phyloP scores from a whole-genome alignment of 2,329 filamentous ascomycete species.

The Periconia sp. region DNA sequence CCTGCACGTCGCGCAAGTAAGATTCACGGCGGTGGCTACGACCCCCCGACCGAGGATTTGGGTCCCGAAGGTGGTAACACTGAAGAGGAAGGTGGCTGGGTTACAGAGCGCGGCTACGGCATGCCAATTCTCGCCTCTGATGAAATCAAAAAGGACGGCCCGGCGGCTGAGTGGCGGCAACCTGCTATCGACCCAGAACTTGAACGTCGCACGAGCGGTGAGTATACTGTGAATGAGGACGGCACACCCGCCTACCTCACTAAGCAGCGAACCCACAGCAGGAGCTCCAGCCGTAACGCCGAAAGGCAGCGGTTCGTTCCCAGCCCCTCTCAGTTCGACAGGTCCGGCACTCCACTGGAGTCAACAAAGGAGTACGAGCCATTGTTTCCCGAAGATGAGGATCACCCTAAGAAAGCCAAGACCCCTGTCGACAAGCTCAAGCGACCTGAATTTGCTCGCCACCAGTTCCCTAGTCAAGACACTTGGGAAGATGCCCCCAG shows the following conservation, averaged over 20 bases:
- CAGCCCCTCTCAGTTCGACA: conserved; percentile 50
- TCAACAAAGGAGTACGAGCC: conserved; percentile 95
- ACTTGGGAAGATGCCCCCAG: conserved; percentile 96
- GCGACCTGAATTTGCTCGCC: conserved; percentile 51
- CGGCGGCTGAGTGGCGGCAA: conserved; percentile 67
- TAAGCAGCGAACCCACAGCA: conserved; percentile 56
- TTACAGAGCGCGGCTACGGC: conserved; percentile 64
- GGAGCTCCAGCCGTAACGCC: conserved; percentile 54
- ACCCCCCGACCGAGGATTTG: conserved; percentile 55
- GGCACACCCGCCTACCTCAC: conserved; percentile 46
- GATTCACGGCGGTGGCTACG: conserved; percentile 52
- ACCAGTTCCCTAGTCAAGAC: conserved; percentile 89
- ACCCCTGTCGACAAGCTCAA: conserved; percentile 60
- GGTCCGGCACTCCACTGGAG: conserved; percentile 69
- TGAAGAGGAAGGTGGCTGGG: conserved; percentile 51
- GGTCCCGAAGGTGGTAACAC: conserved; percentile 50
- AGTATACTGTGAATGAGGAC: conserved; percentile 53
- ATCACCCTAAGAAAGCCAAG: conserved; percentile 57
- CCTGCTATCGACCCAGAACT: conserved; percentile 78
- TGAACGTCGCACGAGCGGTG: conserved; percentile 57
- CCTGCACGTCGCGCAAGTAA: conserved; percentile 52
- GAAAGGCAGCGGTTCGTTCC: conserved; percentile 46
- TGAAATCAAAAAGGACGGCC: conserved; percentile 72
- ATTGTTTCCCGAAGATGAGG: conserved; percentile 77
- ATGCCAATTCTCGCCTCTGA: conserved; percentile 87